phyloP scores from a whole-genome alignment of 257 asterid species.

The Handroanthus guayacan region DNA sequence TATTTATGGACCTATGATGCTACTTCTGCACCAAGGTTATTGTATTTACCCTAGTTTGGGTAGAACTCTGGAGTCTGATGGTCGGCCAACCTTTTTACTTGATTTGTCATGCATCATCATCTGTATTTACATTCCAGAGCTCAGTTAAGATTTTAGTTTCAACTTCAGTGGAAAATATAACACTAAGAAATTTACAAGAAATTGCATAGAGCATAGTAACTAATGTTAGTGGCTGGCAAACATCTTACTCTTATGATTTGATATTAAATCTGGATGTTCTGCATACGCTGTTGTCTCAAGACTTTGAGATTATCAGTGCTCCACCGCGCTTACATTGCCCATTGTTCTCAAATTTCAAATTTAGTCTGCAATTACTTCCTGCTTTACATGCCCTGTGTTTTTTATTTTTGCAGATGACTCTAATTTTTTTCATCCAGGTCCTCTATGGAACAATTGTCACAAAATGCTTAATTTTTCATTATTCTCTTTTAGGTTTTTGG shows the following conservation, averaged over 20 bases:
- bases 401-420: conserved; percentile 23
- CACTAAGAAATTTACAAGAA: not conserved
- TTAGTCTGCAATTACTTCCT: conserved; percentile 12
- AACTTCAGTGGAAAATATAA: not conserved
- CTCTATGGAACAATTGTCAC: conserved; percentile 18
- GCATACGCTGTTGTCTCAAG: conserved; percentile 2
- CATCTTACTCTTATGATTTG: conserved; percentile 18
- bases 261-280: conserved; percentile 18
- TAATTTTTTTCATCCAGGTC: conserved; percentile 4
- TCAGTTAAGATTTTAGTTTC: conserved; percentile 19
- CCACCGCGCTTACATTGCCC: conserved; percentile 16
- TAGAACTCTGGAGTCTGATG: conserved; percentile 17
- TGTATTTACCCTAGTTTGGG: conserved; percentile 1
- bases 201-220: not conserved
- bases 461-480: conserved; percentile 4
- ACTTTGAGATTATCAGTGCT: conserved; percentile 20
- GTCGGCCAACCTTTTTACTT: conserved; percentile 5
- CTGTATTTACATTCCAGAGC: not conserved
- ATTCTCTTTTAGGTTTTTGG: conserved; percentile 13
- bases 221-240: conserved; percentile 16
- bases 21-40: not conserved
- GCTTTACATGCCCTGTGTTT: not conserved
- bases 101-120: conserved; percentile 9
- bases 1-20: conserved; percentile 1
- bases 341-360: conserved; percentile 23